Base-by-base conservation (phyloP, 2,329 filamentous ascomycete species). In the Fusarium siculi region DNA sequence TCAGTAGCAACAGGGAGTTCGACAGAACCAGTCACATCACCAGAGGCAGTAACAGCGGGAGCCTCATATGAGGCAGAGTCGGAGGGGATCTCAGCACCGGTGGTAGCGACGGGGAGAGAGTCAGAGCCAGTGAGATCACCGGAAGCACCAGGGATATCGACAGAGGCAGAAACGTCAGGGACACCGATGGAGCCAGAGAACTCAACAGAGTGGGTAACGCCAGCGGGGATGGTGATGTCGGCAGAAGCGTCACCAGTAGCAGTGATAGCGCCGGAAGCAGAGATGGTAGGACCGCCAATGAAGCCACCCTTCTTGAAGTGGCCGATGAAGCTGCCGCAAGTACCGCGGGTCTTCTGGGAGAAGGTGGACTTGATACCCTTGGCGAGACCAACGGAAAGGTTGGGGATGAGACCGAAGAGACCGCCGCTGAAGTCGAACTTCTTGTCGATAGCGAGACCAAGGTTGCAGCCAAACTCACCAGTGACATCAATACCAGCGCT, bases 371-470 rank as follows among this genome's bases (percentile, higher is more conserved):
- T 68, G 46, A 39, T 56, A 50, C 64, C 70, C 43, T 53, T 66
- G 32, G 72, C 76, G 18, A 86, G 77, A 11, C 80, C 81, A 39
- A 83, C 81, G 14, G 81, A 83, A 30, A 84, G 71, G 60, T 81
- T 82, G 28, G 84, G 84, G 34, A 81, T 81, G 21, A 84, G 73
- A 65, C 79, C 76, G 34, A 86, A 73, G 19, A 82, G 78, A 68
- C 84, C 58, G 28, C 72, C 73, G 55, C 69, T 67, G 54, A 77
- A 54, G 18, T 74, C 69, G 42, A 76, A 65, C 57, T 70, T 52
- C 53, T 70, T 52, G n/a, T 75, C 63, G 43, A 77, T 52, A 47
- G 66, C 68, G 40, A 78, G 46, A 57, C 77, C 76, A 16, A 76
- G 66, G 55, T 64, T 68, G 52, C 76, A 75, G 46, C 53, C 67